Evolutionary conservation across 768 basidiomycete species (phyloP).

Genomic region (Megacollybia marginata): DNA sequence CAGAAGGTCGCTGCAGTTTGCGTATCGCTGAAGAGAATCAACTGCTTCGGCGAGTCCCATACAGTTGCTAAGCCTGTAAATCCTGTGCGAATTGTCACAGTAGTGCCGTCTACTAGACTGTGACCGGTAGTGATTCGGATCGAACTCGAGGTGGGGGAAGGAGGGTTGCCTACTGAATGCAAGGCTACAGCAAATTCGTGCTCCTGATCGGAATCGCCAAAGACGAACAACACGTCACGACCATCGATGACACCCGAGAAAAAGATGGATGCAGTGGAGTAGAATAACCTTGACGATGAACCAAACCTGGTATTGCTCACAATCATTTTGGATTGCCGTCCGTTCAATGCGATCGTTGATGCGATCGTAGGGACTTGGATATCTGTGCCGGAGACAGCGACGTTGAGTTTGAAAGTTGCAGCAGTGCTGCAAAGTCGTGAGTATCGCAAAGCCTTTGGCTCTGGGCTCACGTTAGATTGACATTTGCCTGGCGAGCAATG

Average conservation of each 20-base stretch:
- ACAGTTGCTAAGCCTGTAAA: slow-evolving; percentile 34
- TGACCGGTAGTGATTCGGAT: neutral
- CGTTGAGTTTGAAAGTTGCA: slow-evolving; percentile 46
- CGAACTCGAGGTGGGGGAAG: neutral
- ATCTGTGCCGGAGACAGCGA: slow-evolving; percentile 44
- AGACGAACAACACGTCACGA: slow-evolving; percentile 34
- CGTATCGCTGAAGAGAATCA: slow-evolving; percentile 43
- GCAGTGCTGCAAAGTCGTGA: slow-evolving; percentile 3
- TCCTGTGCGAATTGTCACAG: neutral
- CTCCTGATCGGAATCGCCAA: slow-evolving; percentile 26
- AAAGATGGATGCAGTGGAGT: slow-evolving; percentile 49
- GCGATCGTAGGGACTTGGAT: slow-evolving; percentile 51
- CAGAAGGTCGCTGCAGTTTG: slow-evolving; percentile 43
- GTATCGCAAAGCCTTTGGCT: neutral
- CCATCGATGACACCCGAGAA: slow-evolving; percentile 33
- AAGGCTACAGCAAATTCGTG: slow-evolving; percentile 27
- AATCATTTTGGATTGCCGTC: slow-evolving; percentile 71
- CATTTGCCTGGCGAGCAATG: slow-evolving; percentile 44
- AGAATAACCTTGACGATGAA: slow-evolving; percentile 29
- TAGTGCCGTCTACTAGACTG: neutral
- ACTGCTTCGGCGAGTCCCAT: slow-evolving; percentile 29
- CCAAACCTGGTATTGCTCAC: slow-evolving; percentile 53
- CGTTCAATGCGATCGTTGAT: slow-evolving; percentile 48
- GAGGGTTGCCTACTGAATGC: neutral
- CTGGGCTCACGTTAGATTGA: slow-evolving; percentile 31